Evolutionary conservation across 2,329 filamentous ascomycete species (phyloP), one percentile per base, ranked within the genome.

Genomic region (Piedraia hortae): DNA sequence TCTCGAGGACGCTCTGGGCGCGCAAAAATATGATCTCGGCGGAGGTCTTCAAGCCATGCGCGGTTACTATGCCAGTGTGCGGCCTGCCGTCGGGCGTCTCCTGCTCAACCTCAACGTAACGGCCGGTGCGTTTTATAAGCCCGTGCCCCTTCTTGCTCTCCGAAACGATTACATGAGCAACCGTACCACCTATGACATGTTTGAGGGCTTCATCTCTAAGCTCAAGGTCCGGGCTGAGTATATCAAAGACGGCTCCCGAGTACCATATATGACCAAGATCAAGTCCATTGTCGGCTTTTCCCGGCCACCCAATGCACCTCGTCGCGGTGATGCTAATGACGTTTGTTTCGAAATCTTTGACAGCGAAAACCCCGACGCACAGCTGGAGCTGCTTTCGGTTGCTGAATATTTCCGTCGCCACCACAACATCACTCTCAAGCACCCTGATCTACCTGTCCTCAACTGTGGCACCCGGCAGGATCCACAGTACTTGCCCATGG

Each of bases 401-500:
- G 47, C 43, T 14, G 42, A 59, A 10, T 53, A 57, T 42, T 60
- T 62, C 36, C 29, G 34, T 24, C 26, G 42, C 26, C 29, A 50
- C 31, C 42, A 30, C 35, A 54, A 45, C 20, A 36, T 53, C 8
- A 38, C 40, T 0, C 19, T 43, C 10, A 34, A 49, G 2, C 41
- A 56, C 4, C 67, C 71, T 0, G 50, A 75, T 1, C 11, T 27
- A 5, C 40, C 42, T 5, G 37, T 43, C 1, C 41, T 80, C 29
- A 77, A 80, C 35, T 50, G 69, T 6, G 71, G 70, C 2, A 60
- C 43, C 6, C 34, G 36, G 0, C 42, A 48, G 1, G 57, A 54
- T 6, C 66, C 70, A 0, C 51, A 50, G 1, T 75, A 70, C 32
- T 43, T 73, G 16, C 70, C 72, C 0, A 57, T 61, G 0, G 69